Base-by-base conservation (phyloP, 139 green algal genomes). In the Yamagishiella unicocca region DNA sequence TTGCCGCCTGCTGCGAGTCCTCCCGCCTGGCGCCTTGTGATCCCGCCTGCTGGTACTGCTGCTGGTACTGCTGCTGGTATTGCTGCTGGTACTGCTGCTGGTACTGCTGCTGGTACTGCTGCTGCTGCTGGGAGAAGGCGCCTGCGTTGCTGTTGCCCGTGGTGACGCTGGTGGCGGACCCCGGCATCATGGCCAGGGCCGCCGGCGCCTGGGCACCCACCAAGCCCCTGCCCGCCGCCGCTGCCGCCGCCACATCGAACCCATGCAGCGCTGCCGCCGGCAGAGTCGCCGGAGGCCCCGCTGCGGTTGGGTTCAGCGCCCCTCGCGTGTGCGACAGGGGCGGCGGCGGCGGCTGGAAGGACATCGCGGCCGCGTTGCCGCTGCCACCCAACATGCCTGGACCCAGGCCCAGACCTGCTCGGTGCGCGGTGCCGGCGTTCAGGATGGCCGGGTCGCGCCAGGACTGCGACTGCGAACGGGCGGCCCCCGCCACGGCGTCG, bases 331-430 rank as follows among this genome's bases (percentile, higher is more conserved):
- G 42, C 8, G 80, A 78, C 80, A 77, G 80, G n/a, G 80, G 80
- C 21, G 79, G 79, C 61, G 80, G 80, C n/a, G 62, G 80, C 31
- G 66, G 80, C 62, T 86, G 80, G 80, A 86, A 86, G 14, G 80
- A 64, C 9, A 86, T 45, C 31, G 66, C 45, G 24, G 27, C 38
- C 24, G 70, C 67, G 67, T 37, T 50, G 37, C 29, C 6, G n/a
- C 64, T 24, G 64, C n/a, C 64, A 6, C 64, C n/a, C n/a, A n/a
- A n/a, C 64, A 72, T 72, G 64, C 64, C 64, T 8, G 25, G 29
- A 6, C n/a, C n/a, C 9, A 40, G 37, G 35, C 7, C 22, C 31
- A 67, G 9, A 2, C 45, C 6, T 31, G 50, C 46, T 1, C 31
- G 31, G n/a, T 68, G n/a, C 33, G 50, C 77, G 27, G 10, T 73